Percentiles rank a stretch among this genome's conserved stretches.
Conservation (phyloP, 164 flowering plant genomes). For the Macadamia integrifolia region DNA sequence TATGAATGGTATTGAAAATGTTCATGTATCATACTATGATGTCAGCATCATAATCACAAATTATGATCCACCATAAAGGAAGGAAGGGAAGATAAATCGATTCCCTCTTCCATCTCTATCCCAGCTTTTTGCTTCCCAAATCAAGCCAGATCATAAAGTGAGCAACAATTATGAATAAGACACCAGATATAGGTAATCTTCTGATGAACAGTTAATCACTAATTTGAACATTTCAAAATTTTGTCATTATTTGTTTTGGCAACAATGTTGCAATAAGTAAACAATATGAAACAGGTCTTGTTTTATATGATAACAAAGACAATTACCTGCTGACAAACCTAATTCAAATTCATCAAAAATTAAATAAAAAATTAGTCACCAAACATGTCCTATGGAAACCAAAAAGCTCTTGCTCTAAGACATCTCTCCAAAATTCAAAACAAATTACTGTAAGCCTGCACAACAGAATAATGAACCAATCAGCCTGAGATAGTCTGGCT, state of each 20-base stretch:
- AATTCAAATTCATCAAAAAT: constrained; percentile 3
- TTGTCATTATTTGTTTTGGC: constrained; percentile 15
- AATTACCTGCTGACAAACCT: background rate
- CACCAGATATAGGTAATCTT: no score
- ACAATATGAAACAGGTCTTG: constrained; percentile 12
- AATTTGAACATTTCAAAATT: background rate
- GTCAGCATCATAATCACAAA: no score
- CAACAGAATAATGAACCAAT: background rate
- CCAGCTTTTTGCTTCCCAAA: no score
- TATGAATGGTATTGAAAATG: no score
- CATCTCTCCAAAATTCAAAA: constrained; percentile 9
- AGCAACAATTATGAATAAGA: no score
- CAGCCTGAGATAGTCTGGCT: background rate
- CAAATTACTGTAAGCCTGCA: constrained; percentile 15
- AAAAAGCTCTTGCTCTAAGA: constrained; percentile 11
- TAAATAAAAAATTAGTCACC: constrained; percentile 1
- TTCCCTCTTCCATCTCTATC: no score
- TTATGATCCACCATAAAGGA: no score
- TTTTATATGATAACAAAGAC: constrained; percentile 9
- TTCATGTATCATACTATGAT: no score
- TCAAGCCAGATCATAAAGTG: no score
- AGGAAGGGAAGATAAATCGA: no score
- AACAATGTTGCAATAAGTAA: constrained; percentile 17
- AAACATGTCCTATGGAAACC: constrained; percentile 4
- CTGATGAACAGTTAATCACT: no score